Percentiles rank a stretch among this genome's conserved stretches.
Conservation (phyloP, 371 early-diverging fungal species). For the Mucor indicus region DNA sequence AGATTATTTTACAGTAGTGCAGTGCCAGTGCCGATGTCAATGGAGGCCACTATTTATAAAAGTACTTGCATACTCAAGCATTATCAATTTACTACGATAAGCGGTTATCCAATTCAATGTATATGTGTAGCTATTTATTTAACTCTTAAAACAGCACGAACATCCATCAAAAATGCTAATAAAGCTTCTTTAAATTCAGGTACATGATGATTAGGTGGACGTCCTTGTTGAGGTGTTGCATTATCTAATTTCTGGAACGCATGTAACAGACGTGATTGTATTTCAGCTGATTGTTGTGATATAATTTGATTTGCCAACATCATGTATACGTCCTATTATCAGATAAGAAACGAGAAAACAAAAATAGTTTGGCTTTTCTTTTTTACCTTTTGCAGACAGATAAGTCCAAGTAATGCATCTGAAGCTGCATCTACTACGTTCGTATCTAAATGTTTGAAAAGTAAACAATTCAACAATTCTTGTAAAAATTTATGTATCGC, state of each 20-base stretch:
- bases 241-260: slow-evolving; percentile 50
- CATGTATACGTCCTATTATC: slow-evolving; percentile 27
- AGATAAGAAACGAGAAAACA: too few species aligned
- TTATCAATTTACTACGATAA: too few species aligned
- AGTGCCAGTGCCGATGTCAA: too few species aligned
- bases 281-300: slow-evolving; percentile 44
- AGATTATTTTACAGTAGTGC: too few species aligned
- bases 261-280: slow-evolving; percentile 44
- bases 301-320: slow-evolving; percentile 49
- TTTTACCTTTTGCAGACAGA: slow-evolving; percentile 53
- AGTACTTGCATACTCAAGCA: too few species aligned
- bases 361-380: slow-evolving; percentile 22
- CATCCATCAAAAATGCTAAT: slow-evolving; percentile 60
- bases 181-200: slow-evolving; percentile 49
- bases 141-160: slow-evolving; percentile 64
- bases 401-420: slow-evolving; percentile 57
- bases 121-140: slow-evolving; percentile 55
- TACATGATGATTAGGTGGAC: slow-evolving; percentile 18
- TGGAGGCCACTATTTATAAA: too few species aligned
- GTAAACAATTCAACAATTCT: slow-evolving; percentile 47
- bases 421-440: slow-evolving; percentile 58
- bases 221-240: slow-evolving; percentile 26
- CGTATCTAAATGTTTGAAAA: slow-evolving; percentile 62
- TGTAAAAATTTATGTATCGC: slow-evolving; percentile 55
- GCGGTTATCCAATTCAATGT: too few species aligned